phyloP scores from a whole-genome alignment of 345 rosid genomes.

The Populus ilicifolia region DNA sequence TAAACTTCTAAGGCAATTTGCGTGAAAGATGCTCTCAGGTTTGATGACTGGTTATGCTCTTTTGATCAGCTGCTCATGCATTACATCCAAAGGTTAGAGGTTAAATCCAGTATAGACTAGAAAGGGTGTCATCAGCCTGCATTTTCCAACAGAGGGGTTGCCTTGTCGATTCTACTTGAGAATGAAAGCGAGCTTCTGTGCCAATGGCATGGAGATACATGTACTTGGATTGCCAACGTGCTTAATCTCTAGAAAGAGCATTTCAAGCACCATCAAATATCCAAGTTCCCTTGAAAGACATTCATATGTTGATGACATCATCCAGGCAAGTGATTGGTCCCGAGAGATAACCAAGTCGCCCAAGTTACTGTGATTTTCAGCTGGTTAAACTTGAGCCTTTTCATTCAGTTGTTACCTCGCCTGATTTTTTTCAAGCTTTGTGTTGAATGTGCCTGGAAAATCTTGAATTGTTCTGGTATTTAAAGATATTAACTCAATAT shows the following conservation, averaged over 20 bases:
- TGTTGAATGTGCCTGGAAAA: background rate
- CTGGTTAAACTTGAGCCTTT: background rate
- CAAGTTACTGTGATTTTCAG: background rate
- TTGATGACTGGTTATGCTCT: background rate
- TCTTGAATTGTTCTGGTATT: background rate
- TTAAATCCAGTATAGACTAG: background rate
- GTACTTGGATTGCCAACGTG: background rate
- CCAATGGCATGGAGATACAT: background rate
- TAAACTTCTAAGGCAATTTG: conserved; percentile 43
- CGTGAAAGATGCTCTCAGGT: background rate
- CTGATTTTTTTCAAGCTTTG: background rate
- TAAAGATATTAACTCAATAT: background rate
- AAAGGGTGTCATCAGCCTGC: background rate
- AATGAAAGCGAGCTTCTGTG: background rate
- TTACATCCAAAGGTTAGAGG: background rate
- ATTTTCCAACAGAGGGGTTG: background rate
- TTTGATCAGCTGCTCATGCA: background rate
- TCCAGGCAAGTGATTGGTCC: background rate
- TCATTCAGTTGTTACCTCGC: background rate
- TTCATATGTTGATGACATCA: background rate
- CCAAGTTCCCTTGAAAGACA: background rate
- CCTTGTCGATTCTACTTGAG: background rate
- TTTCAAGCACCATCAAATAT: background rate
- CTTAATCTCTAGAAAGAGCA: background rate
- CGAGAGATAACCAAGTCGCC: background rate